A percentile compares a stretch with the other conserved stretches of the same genome.
Evolutionary conservation across 2,329 filamentous ascomycete species (phyloP).

Genomic region (Didymella exigua): DNA sequence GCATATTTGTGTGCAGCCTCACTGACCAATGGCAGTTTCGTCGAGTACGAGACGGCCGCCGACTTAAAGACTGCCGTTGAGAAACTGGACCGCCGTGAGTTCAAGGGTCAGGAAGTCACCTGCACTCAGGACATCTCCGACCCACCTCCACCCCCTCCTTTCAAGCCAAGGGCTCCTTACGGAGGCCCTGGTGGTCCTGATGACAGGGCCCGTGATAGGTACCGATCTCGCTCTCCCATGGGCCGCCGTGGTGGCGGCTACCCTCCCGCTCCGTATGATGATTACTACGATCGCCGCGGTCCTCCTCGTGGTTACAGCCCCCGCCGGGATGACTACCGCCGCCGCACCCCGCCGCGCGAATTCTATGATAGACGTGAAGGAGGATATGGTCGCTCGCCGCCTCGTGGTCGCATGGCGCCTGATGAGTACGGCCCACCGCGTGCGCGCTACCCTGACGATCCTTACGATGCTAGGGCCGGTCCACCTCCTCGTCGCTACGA

Average conservation of each 20-base stretch:
- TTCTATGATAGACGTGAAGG: constrained; percentile 80
- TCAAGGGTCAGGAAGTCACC: constrained; percentile 85
- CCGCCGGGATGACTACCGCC: constrained; percentile 83
- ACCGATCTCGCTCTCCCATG: constrained; percentile 75
- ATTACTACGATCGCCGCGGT: constrained; percentile 76
- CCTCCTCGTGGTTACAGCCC: constrained; percentile 85
- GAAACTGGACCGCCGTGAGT: constrained; percentile 90
- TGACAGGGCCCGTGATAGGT: constrained; percentile 73
- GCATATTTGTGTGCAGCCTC: not conserved
- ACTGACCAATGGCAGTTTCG: constrained; percentile 69
- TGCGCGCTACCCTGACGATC: constrained; percentile 72
- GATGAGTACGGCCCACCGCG: constrained; percentile 75
- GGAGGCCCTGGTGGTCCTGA: constrained; percentile 53
- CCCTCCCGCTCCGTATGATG: constrained; percentile 68
- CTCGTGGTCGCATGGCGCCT: constrained; percentile 72
- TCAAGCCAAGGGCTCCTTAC: constrained; percentile 44
- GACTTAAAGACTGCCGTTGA: constrained; percentile 91
- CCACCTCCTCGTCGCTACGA: constrained; percentile 61
- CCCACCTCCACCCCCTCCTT: constrained; percentile 45
- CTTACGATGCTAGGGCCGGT: constrained; percentile 64
- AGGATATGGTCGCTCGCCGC: constrained; percentile 61
- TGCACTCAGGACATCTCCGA: constrained; percentile 81
- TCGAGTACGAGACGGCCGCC: constrained; percentile 93
- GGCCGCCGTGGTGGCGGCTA: constrained; percentile 66
- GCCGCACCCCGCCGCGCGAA: constrained; percentile 76